These are phyloP conservation scores for Perkinsela sp. DNA, from an alignment of 208 protist genomes.

Conservation along the genomic window DNA sequence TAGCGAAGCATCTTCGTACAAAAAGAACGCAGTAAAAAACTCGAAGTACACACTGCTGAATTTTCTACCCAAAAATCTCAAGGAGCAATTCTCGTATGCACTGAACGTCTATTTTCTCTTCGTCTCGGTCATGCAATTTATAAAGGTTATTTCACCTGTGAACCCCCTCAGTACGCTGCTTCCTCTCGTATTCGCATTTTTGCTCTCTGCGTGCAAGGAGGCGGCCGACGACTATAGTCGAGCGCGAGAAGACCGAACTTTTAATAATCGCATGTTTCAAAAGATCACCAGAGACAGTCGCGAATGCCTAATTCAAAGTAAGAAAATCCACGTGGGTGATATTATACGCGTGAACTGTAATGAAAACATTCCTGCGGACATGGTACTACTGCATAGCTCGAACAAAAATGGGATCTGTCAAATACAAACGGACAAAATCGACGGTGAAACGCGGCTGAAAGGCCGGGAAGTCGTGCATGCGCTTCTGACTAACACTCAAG, in stretches of 20 bases:
- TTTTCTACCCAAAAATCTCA: constrained; percentile 81
- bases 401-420: constrained; percentile 20
- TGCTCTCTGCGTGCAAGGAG: constrained; percentile 69
- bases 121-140: constrained; percentile 64
- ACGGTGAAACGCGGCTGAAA: constrained; percentile 75
- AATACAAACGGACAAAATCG: constrained; percentile 73
- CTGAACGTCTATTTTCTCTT: constrained; percentile 88
- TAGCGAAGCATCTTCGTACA: not conserved
- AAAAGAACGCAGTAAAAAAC: constrained; percentile 55
- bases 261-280: constrained; percentile 24
- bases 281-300: constrained; percentile 11
- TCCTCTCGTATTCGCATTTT: constrained; percentile 68
- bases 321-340: constrained; percentile 40
- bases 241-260: constrained; percentile 23
- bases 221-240: constrained; percentile 74
- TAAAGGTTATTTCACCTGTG: constrained; percentile 61
- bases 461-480: constrained; percentile 22
- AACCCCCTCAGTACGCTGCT: constrained; percentile 63
- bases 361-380: constrained; percentile 66
- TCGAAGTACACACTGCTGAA: constrained; percentile 72
- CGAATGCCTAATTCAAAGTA: constrained; percentile 14
- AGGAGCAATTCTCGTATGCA: constrained; percentile 75
- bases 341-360: constrained; percentile 27
- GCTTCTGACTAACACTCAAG: constrained; percentile 1
- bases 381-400: constrained; percentile 39